These are phyloP conservation scores for Acidiella bohemica DNA, from an alignment of 495 filamentous ascomycete genomes.

Conservation along the genomic window DNA sequence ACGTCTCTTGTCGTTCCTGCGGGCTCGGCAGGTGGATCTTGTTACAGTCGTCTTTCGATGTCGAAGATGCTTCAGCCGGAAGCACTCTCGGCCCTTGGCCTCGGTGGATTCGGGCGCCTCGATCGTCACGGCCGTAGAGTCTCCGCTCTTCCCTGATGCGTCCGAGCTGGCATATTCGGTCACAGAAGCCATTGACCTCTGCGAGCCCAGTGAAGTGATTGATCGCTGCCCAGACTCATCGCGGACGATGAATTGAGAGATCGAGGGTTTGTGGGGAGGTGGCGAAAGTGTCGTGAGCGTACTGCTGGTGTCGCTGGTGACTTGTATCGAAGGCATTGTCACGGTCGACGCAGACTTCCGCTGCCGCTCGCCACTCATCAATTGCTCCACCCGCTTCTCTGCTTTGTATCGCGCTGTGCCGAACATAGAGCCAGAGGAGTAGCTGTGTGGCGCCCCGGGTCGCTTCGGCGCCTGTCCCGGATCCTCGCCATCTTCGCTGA, in stretches of 20 bases:
- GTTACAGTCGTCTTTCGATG: too few species aligned
- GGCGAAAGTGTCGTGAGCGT: neutral
- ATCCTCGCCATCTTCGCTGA: slow-evolving; percentile 73
- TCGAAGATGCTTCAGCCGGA: too few species aligned
- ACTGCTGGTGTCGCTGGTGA: slow-evolving; percentile 2
- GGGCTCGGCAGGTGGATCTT: too few species aligned
- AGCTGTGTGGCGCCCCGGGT: slow-evolving; percentile 16
- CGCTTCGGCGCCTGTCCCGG: slow-evolving; percentile 23
- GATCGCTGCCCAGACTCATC: slow-evolving; percentile 17
- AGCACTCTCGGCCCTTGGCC: too few species aligned
- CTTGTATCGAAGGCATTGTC: slow-evolving; percentile 8
- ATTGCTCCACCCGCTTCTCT: slow-evolving; percentile 14
- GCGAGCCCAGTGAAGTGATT: slow-evolving; percentile 14
- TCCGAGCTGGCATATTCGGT: slow-evolving; percentile 12
- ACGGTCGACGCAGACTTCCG: too few species aligned
- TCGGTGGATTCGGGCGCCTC: too few species aligned
- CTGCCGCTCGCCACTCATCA: neutral
- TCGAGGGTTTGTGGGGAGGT: slow-evolving; percentile 3
- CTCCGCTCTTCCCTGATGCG: slow-evolving; percentile 4
- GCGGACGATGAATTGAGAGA: slow-evolving; percentile 14
- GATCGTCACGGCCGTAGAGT: slow-evolving; percentile 1
- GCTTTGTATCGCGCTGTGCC: slow-evolving; percentile 7
- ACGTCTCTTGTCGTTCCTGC: too few species aligned
- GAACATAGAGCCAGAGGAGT: slow-evolving; percentile 5
- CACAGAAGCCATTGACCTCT: slow-evolving; percentile 5